A percentile compares a stretch with the other conserved stretches of the same genome.
Evolutionary conservation across 2,329 filamentous ascomycete species (phyloP).

Genomic region (Gnomoniopsis sp.): DNA sequence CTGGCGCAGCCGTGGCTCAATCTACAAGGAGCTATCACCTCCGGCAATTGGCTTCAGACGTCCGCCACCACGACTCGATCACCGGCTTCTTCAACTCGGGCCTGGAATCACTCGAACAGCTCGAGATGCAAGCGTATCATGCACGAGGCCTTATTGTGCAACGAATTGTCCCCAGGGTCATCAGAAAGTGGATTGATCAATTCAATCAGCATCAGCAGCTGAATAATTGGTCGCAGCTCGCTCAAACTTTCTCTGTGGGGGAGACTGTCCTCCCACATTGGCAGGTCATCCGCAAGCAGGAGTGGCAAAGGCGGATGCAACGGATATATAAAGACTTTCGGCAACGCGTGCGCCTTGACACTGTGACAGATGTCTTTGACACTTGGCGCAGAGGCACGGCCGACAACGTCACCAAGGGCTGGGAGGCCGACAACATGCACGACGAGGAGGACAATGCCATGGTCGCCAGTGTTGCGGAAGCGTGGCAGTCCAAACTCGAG

Average conservation of each 20-base stretch:
- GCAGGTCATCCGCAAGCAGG: slow-evolving; percentile 12
- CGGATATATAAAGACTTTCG: slow-evolving; percentile 22
- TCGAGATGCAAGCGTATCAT: slow-evolving; percentile 10
- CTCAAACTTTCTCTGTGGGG: slow-evolving; percentile 6
- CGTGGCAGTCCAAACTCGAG: slow-evolving; percentile 21
- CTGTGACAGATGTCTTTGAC: slow-evolving; percentile 22
- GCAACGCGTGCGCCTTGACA: slow-evolving; percentile 23
- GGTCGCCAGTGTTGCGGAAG: slow-evolving; percentile 21
- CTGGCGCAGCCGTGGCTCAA: background rate
- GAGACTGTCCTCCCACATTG: slow-evolving; percentile 15
- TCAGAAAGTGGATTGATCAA: slow-evolving; percentile 11
- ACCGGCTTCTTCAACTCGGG: slow-evolving; percentile 16
- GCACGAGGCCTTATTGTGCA: slow-evolving; percentile 12
- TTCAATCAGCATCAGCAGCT: slow-evolving; percentile 6
- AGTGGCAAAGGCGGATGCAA: slow-evolving; percentile 24
- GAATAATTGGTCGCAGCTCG: slow-evolving; percentile 10
- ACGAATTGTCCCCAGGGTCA: slow-evolving; percentile 7
- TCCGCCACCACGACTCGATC: slow-evolving; percentile 17
- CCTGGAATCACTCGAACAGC: slow-evolving; percentile 16
- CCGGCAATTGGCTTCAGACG: slow-evolving; percentile 15
- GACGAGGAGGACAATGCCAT: slow-evolving; percentile 24
- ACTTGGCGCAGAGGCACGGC: slow-evolving; percentile 22
- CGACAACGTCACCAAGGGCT: slow-evolving; percentile 19
- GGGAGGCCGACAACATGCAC: slow-evolving; percentile 23
- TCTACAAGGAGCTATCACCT: slow-evolving; percentile 7